Evolutionary conservation across 2,329 filamentous ascomycete species (phyloP).

Genomic region (Myotisia sp.): DNA sequence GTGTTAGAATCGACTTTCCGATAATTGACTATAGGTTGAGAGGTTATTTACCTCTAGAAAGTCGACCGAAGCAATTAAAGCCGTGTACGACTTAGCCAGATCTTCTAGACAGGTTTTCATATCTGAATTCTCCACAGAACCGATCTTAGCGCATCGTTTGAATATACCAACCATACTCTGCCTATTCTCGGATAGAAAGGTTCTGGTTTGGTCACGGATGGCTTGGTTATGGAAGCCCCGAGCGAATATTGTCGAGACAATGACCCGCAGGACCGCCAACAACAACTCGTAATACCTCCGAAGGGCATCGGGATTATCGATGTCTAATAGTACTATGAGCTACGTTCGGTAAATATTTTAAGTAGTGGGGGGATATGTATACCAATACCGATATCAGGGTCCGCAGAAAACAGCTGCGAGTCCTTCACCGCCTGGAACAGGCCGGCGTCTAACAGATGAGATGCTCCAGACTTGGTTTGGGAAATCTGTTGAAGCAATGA

Average conservation of each 20-base stretch:
- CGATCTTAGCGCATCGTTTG: conserved; percentile 74
- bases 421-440: conserved; percentile 68
- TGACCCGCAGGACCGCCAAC: conserved; percentile 62
- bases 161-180: conserved; percentile 76
- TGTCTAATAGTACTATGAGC: conserved; percentile 38
- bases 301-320: conserved; percentile 54
- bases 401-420: conserved; percentile 73
- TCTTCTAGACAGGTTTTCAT: conserved; percentile 55
- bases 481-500: conserved; percentile 71
- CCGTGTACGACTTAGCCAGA: conserved; percentile 69
- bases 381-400: conserved; percentile 79
- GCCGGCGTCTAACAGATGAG: conserved; percentile 74
- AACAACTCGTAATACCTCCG: conserved; percentile 75
- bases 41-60: conserved; percentile 62
- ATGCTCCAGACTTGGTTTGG: conserved; percentile 71
- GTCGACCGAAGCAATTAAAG: conserved; percentile 66
- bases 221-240: conserved; percentile 67
- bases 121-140: conserved; percentile 32
- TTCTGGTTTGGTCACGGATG: conserved; percentile 56
- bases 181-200: conserved; percentile 70
- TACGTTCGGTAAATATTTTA: conserved; percentile 12
- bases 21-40: background rate
- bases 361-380: conserved; percentile 4
- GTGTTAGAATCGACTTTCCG: background rate
- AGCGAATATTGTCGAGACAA: conserved; percentile 67